Percentiles rank a stretch among this genome's conserved stretches.
These are phyloP conservation scores for Datisca glomerata DNA, from an alignment of 306 rosid genomes.

Conservation along the genomic window DNA sequence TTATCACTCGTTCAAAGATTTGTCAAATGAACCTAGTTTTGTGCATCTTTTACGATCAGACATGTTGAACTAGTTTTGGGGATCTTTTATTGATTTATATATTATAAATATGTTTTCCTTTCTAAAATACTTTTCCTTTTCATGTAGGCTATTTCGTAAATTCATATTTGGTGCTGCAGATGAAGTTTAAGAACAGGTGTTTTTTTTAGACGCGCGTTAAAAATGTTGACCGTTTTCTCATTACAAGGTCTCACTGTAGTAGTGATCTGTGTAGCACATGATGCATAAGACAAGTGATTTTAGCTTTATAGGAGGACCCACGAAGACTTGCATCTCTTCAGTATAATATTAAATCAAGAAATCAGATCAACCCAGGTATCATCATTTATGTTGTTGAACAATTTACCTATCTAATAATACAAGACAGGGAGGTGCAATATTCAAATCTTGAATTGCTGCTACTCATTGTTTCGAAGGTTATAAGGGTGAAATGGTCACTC, in stretches of 20 bases:
- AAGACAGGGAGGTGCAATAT: not conserved
- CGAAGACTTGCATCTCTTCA: conserved; percentile 51
- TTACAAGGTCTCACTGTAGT: no score
- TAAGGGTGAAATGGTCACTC: conserved; percentile 74
- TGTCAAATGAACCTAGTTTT: no score
- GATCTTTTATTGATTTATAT: no score
- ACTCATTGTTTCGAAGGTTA: conserved; percentile 58
- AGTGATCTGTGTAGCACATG: no score
- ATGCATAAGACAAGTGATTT: no score
- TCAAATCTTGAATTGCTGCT: no score
- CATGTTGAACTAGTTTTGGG: no score
- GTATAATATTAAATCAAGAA: conserved; percentile 62
- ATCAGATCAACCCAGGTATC: conserved; percentile 55
- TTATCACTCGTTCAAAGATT: no score
- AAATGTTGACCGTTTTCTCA: conserved; percentile 1
- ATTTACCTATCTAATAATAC: not conserved
- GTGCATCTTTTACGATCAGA: no score
- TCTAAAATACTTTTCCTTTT: no score
- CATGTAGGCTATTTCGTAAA: conserved; percentile 14
- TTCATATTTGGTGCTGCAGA: conserved; percentile 17
- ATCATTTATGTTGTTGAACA: not conserved
- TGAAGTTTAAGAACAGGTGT: conserved; percentile 22
- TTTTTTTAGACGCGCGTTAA: no score
- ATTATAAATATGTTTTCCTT: no score
- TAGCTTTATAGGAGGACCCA: conserved; percentile 61